Base-by-base conservation (phyloP, 345 rosid genomes). In the Pistacia integerrima region DNA sequence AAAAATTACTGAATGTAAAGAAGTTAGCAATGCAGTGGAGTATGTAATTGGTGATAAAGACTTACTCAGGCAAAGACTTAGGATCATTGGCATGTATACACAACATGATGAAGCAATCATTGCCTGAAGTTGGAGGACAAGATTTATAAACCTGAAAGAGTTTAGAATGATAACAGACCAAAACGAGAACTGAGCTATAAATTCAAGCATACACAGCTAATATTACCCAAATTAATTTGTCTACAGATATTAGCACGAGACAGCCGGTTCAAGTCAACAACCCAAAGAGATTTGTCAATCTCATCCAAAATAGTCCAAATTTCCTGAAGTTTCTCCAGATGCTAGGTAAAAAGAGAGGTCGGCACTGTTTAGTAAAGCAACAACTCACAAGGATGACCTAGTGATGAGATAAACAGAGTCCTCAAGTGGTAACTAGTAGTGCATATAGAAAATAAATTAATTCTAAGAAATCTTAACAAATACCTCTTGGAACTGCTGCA, bases 291-390 rank as follows among this genome's bases (percentile, higher is more conserved):
- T 59, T 82, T 79, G 74, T 94, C 97, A 61, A 94, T 90, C 46
- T 89, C 94, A 25, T 92, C 94, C 84, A 94, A 82, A 71, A 89
- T 83, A 71, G 90, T 87, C 96, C 96, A 94, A 76, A 89, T 88
- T 70, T 88, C 90, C 78, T 85, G 88, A 76, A 94, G 92, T 70
- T 67, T 84, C 76, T 88, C 87, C 81, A 92, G 65, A 87, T 94
- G 97, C 95, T 92, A 74, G 46, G 64, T 44, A 76, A 54, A 57
- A 46, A 75, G 20, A 20, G 41, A 16, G 17, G 11, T 9, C 46
- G 64, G 67, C 25, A 56, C 35, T 18, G 41, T 33, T 76, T 57
- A 18, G 55, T 66, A 66, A 48, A 62, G n/a, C 38, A 10, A 65
- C 49, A 56, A 74, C 54, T 52, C 52, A 13, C 36, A 76, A 67